Evolutionary conservation across 1,284 basidiomycete genomes (phyloP).

Genomic region (Polyporus tsugae): DNA sequence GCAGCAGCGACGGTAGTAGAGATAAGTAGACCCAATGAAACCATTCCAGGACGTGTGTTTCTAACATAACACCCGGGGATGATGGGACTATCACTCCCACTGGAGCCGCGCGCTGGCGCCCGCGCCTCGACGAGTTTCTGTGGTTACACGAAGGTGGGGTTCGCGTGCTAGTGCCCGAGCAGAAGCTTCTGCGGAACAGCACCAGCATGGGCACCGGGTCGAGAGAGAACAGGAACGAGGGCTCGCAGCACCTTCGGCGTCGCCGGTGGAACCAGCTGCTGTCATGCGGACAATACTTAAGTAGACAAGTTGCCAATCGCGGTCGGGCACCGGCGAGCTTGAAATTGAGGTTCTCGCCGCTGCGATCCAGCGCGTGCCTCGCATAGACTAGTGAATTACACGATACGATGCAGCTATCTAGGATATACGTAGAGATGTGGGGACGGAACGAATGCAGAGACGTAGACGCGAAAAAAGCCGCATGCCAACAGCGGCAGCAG

Average conservation of each 20-base stretch:
- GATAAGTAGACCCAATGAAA: constrained; percentile 18
- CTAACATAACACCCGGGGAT: neutral
- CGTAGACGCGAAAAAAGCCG: constrained; percentile 11
- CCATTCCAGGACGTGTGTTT: constrained; percentile 24
- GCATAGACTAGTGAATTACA: constrained; percentile 25
- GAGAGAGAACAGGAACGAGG: constrained; percentile 20
- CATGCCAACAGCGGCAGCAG: neutral
- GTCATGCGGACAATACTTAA: neutral
- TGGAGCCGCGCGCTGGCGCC: neutral
- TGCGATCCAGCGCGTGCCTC: constrained; percentile 9
- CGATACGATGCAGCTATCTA: constrained; percentile 22
- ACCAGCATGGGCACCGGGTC: neutral
- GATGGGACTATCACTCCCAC: constrained; percentile 24
- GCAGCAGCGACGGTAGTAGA: constrained; percentile 9
- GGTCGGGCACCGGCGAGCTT: neutral
- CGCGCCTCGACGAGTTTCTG: constrained; percentile 29
- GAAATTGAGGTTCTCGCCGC: neutral
- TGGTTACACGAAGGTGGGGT: constrained; percentile 31
- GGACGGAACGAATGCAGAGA: constrained; percentile 6
- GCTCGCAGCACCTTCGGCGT: constrained; percentile 21
- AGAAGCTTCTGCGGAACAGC: constrained; percentile 27
- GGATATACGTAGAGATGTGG: constrained; percentile 15
- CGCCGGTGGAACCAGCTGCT: constrained; percentile 17
- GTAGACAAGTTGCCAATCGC: constrained; percentile 15
- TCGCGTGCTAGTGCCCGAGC: constrained; percentile 16